These are phyloP conservation scores for Fistulinella cinereoalba DNA, from an alignment of 1,284 basidiomycete species.

Conservation along the genomic window DNA sequence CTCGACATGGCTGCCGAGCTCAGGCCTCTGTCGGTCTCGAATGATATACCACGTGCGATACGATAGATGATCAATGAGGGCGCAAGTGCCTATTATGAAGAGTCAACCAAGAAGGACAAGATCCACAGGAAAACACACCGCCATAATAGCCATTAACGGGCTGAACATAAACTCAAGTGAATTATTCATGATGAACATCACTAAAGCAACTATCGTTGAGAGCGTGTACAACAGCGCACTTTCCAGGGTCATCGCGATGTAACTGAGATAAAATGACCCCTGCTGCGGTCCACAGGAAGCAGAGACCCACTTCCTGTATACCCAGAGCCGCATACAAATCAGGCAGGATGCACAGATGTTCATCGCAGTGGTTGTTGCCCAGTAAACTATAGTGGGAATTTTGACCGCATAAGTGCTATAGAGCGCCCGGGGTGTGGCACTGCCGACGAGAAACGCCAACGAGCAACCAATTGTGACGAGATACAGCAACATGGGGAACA, in stretches of 20 bases:
- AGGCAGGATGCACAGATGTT: conserved; percentile 16
- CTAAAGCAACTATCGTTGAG: conserved; percentile 12
- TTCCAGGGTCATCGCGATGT: conserved; percentile 27
- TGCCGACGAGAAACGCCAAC: conserved; percentile 15
- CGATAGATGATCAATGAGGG: conserved; percentile 24
- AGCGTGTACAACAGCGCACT: conserved; percentile 21
- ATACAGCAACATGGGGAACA: conserved; percentile 13
- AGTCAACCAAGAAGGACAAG: background rate
- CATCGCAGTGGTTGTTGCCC: conserved; percentile 14
- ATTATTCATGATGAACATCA: conserved; percentile 16
- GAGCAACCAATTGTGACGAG: conserved; percentile 17
- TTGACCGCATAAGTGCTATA: conserved; percentile 7
- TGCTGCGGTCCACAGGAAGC: conserved; percentile 8
- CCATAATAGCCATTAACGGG: conserved; percentile 17
- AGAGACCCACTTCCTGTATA: conserved; percentile 9
- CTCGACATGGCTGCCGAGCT: background rate
- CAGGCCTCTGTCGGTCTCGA: conserved; percentile 7
- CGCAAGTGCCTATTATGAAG: conserved; percentile 12
- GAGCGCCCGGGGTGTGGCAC: too few relatives aligned
- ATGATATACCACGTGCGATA: conserved; percentile 17
- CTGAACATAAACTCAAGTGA: conserved; percentile 19
- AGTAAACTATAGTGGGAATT: conserved; percentile 7
- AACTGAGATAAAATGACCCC: conserved; percentile 20
- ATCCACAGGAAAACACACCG: conserved; percentile 9
- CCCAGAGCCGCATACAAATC: conserved; percentile 16